Evolutionary conservation across 2,329 filamentous ascomycete genomes (phyloP), one percentile per base, ranked within the genome.

Genomic region (Bipolaris bicolor): DNA sequence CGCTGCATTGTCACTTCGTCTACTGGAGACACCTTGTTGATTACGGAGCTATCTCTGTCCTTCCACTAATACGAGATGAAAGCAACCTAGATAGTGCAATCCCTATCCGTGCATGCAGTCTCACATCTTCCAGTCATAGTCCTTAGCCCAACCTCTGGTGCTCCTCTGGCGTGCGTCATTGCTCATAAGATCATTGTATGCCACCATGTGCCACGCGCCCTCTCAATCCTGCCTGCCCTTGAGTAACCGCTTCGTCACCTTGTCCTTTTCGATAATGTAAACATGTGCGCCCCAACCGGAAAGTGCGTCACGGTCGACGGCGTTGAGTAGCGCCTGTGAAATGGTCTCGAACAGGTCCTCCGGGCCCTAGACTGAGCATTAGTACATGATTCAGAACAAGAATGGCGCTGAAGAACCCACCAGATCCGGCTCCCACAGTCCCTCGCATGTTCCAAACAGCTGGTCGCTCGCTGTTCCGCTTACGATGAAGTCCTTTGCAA

Each of bases 181-280:
- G 48, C 62, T 59, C 59, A 50, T 66, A 57, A 58, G 45, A 48
- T 57, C 45, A 15, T 55, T 40, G 16, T 58, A 58, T 51, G 53
- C 52, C 48, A 57, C 52, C 48, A 49, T 49, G 41, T 60, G 47
- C 52, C 60, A 60, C 52, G 18, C 20, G 53, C 50, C 61, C 53
- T 49, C 68, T 77, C 79, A 83, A 59, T 98, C 94, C 83, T 98
- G 94, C 83, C 93, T 88, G 76, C 93, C 93, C 88, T 98, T 98
- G 79, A 99, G 84, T 88, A 99, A 87, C 78, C 95, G 86, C 89
- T 98, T 97, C 74, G 95, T 98, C 63, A 99, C 91, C 90, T 98
- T 98, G 83, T 97, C 93, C 86, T 99, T 99, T 84, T 98, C 95
- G 78, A 99, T 96, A 75, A 99, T 96, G 82, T 98, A 99, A 69